Base-by-base conservation (phyloP, 129 eudicot species). In the Escallonia rubra region DNA sequence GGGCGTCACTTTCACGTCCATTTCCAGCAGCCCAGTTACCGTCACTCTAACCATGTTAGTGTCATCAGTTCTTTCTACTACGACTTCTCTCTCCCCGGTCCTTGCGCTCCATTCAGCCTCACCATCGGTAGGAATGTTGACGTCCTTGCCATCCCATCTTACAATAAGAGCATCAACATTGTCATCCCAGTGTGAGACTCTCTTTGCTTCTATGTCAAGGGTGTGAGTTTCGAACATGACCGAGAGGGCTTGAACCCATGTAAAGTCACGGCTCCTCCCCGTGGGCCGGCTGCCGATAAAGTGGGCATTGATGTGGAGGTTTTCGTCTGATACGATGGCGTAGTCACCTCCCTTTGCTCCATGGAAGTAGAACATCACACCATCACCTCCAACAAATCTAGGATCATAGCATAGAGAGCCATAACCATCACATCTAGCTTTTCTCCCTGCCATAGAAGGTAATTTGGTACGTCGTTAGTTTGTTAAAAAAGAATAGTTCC, bases 341-440 rank as follows among this genome's bases (percentile, higher is more conserved):
- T 80, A 86, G 57, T 80, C 75, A 2, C 74, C 66, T 15, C 84
- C 88, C 70, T 83, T 86, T 7, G 75, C 64, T 14, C 93, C 93
- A 23, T 86, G 93, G 82, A 86, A 86, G 79, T 83, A 86, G 80
- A 86, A 86, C 86, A 83, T 83, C 3, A 82, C 81, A 0, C 93
- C 89, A 51, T 86, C 93, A 8, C 86, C 93, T 2, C 93, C 93
- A 2, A 86, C 74, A 59, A 86, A 86, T 39, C 93, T 73, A n/a
- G 93, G 93, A 56, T 86, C 86, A 41, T 86, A 80, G 60, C 93
- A 86, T 59, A 83, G 64, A 3, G 93, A 64, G 2, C 93, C 93
- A 12, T 69, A 77, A 5, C 81, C 81, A 39, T 74, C 70, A 57
- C 88, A 82, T 61, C 70, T 64, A 0, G 91, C 82, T 64, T 59